Evolutionary conservation across 768 basidiomycete genomes (phyloP), one percentile per base, ranked within the genome.

Genomic region (Sarcomyxa edulis): DNA sequence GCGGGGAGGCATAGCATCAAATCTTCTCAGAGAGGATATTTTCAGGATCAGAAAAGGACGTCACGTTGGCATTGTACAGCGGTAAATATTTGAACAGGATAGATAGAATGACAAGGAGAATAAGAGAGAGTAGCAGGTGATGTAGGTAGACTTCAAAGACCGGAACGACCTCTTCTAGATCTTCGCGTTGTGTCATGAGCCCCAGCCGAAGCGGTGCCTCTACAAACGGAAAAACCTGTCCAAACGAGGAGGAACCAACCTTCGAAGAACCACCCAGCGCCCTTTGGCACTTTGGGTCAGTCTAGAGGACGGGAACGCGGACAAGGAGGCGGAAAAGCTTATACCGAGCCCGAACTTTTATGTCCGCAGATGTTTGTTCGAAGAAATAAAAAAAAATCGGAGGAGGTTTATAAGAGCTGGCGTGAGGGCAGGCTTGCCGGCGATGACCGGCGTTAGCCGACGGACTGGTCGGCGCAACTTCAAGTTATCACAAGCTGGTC

Each of bases 291-390:
- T 46, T 65, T 40, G 60, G 59, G 42, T 78, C 53, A 45, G 26
- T 88, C 74, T 87, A 71, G 84, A 73, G 77, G 82, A 88, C 85
- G 84, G 85, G 85, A 88, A 91, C 88, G 88, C 88, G 88, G 83
- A 76, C 86, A 76, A 78, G 85, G 78, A 88, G 76, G 75, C 79
- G 82, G 81, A 75, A 72, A 62, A 74, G 76, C 78, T 82, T 69
- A 64, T 58, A 64, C 82, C 86, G 57, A 72, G 88, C 76, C 84
- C 88, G 88, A 91, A 90, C 88, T 91, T 86, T 85, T 76, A 58
- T 78, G 87, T 90, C 85, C 80, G 73, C 85, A 73, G 45, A 54
- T 66, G 65, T 78, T 84, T 83, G 81, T 86, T 86, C 78, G 37
- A 54, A 56, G 51, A 47, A 53, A 50, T 51, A 40, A 22, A 40